Conservation (phyloP, 176 grass and related monocot genomes). For the Oryza meridionalis region DNA sequence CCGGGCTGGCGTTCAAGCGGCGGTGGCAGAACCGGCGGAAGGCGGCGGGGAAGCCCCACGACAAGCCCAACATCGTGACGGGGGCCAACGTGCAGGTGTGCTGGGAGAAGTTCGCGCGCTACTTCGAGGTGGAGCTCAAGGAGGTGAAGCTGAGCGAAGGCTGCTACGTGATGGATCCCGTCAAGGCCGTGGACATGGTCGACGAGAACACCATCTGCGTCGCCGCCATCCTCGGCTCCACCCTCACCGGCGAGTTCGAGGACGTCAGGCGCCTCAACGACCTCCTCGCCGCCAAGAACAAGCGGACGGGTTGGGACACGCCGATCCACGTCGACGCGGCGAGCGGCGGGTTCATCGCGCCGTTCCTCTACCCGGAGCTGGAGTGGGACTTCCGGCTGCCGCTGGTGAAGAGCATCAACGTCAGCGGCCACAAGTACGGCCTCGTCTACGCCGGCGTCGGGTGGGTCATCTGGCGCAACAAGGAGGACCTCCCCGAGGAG, state of each 20-base stretch:
- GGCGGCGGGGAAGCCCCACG: constrained; percentile 63
- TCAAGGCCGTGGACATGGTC: constrained; percentile 69
- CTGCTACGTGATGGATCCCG: constrained; percentile 86
- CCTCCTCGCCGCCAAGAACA: constrained; percentile 69
- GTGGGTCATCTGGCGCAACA: constrained; percentile 83
- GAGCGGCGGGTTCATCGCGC: constrained; percentile 89
- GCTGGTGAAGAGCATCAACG: constrained; percentile 89
- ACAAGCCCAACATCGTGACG: constrained; percentile 90
- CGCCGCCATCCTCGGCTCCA: constrained; percentile 88
- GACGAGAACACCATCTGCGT: constrained; percentile 99
- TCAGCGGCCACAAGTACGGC: constrained; percentile 96
- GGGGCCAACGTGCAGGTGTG: constrained; percentile 93
- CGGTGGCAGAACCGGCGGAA: constrained; percentile 77
- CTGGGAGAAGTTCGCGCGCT: constrained; percentile 95
- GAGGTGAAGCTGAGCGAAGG: constrained; percentile 83
- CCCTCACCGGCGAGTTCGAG: constrained; percentile 91
- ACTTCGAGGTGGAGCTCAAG: constrained; percentile 95
- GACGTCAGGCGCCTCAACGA: constrained; percentile 72
- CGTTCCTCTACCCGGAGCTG: constrained; percentile 78
- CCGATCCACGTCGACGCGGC: constrained; percentile 92
- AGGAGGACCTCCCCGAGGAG: constrained; percentile 76
- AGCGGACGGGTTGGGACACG: constrained; percentile 65
- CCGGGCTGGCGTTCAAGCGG: constrained; percentile 86
- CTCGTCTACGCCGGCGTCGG: constrained; percentile 88
- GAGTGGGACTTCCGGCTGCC: constrained; percentile 95